A percentile compares a stretch with the other conserved stretches of the same genome.
phyloP scores from a whole-genome alignment of 306 rosid genomes.

The Trifolium subterraneum region DNA sequence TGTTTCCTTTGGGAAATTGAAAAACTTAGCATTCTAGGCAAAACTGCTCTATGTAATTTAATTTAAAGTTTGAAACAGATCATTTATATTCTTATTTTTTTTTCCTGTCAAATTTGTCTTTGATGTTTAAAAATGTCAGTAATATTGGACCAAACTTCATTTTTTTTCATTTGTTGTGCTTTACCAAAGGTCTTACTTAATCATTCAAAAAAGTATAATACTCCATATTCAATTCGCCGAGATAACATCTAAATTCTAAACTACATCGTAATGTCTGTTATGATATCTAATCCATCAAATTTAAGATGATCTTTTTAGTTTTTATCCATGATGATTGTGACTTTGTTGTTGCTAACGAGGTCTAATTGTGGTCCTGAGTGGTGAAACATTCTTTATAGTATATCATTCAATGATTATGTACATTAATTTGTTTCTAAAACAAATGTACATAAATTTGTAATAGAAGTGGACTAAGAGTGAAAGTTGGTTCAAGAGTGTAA shows the following conservation, averaged over 20 bases:
- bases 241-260: too few species aligned
- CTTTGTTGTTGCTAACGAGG: background rate
- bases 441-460: background rate
- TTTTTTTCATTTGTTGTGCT: background rate
- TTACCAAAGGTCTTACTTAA: background rate
- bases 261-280: background rate
- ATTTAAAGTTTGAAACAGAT: too few species aligned
- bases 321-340: background rate
- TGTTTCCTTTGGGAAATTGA: conserved; percentile 10
- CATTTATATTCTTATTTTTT: too few species aligned
- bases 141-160: background rate
- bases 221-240: background rate
- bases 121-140: background rate
- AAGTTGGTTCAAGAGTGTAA: background rate
- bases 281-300: background rate
- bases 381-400: background rate
- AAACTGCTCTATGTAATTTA: too few species aligned
- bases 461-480: background rate
- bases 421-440: too few species aligned
- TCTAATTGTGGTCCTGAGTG: background rate
- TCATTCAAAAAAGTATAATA: background rate
- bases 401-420: background rate
- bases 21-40: background rate
- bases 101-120: too few species aligned
- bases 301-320: background rate